These are phyloP conservation scores for Friedmanniomyces endolithicus DNA, from an alignment of 495 filamentous ascomycete species.

Conservation along the genomic window DNA sequence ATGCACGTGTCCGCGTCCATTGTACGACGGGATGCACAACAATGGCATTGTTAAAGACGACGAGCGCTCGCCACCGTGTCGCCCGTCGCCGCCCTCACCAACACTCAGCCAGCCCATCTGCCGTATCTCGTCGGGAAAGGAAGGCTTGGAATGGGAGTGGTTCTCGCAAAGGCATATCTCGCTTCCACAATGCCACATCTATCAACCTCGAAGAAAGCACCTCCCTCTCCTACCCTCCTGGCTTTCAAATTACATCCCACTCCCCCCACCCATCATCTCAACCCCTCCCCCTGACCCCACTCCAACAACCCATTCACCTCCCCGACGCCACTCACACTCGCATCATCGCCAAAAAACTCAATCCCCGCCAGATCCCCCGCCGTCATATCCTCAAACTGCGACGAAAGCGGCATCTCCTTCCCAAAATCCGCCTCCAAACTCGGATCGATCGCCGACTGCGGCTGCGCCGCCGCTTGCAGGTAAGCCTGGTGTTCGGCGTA, in stretches of 20 bases:
- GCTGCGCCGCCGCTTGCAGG: slow-evolving; percentile 14
- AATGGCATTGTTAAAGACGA: slow-evolving; percentile 9
- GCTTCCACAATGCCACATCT: neutral
- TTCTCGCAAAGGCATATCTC: neutral
- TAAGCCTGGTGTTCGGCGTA: slow-evolving; percentile 14
- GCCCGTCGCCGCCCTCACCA: no score
- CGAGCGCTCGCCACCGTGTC: neutral
- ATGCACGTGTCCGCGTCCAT: slow-evolving; percentile 1
- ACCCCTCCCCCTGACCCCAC: slow-evolving; percentile 8
- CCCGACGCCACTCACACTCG: neutral
- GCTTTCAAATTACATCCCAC: neutral
- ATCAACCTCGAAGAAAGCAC: neutral
- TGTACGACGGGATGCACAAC: neutral
- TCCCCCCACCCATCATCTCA: slow-evolving; percentile 4
- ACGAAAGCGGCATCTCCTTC: neutral
- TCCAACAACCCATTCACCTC: slow-evolving; percentile 1
- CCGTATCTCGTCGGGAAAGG: neutral
- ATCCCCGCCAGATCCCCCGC: neutral
- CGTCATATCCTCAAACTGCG: slow-evolving; percentile 14
- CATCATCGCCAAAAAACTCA: slow-evolving; percentile 3
- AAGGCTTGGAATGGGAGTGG: neutral
- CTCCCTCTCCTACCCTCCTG: neutral
- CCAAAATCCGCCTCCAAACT: slow-evolving; percentile 8
- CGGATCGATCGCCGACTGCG: slow-evolving; percentile 18
- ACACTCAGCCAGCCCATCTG: no score